A percentile compares a stretch with the other conserved stretches of the same genome.
Evolutionary conservation across 2,329 filamentous ascomycete species (phyloP).

Genomic region (Madurella mycetomatis): DNA sequence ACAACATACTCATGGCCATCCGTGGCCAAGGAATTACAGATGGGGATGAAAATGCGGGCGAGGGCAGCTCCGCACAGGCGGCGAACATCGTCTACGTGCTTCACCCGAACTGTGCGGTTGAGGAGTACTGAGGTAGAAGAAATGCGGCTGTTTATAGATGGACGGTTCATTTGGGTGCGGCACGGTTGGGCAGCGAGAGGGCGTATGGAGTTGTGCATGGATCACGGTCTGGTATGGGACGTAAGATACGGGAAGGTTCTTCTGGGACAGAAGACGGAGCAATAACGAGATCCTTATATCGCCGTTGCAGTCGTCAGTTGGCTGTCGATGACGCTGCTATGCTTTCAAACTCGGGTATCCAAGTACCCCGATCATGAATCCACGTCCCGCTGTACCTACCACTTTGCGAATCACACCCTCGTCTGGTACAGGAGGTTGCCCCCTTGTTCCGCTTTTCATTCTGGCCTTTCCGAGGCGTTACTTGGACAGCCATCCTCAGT

Average conservation of each 20-base stretch:
- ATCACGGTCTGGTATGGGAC: neutral
- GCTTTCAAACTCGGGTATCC: no score
- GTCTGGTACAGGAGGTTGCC: no score
- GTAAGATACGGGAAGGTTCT: neutral
- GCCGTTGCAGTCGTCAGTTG: no score
- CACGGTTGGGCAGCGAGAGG: neutral
- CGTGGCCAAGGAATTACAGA: constrained; percentile 56
- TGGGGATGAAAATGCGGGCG: constrained; percentile 38
- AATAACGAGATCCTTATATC: neutral
- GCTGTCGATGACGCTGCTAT: no score
- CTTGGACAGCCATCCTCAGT: no score
- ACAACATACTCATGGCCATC: constrained; percentile 83
- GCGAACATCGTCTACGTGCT: constrained; percentile 74
- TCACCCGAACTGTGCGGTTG: constrained; percentile 89
- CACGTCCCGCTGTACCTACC: no score
- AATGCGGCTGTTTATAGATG: neutral
- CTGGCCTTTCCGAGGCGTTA: no score
- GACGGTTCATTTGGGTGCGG: neutral
- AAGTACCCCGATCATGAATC: no score
- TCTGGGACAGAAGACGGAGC: neutral
- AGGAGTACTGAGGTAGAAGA: constrained; percentile 45
- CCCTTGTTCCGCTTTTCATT: no score
- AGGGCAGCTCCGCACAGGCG: constrained; percentile 40
- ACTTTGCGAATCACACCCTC: no score
- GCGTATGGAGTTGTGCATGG: neutral